These are phyloP conservation scores for Crithidia mellificae DNA, from an alignment of 208 protist species.

Conservation along the genomic window DNA sequence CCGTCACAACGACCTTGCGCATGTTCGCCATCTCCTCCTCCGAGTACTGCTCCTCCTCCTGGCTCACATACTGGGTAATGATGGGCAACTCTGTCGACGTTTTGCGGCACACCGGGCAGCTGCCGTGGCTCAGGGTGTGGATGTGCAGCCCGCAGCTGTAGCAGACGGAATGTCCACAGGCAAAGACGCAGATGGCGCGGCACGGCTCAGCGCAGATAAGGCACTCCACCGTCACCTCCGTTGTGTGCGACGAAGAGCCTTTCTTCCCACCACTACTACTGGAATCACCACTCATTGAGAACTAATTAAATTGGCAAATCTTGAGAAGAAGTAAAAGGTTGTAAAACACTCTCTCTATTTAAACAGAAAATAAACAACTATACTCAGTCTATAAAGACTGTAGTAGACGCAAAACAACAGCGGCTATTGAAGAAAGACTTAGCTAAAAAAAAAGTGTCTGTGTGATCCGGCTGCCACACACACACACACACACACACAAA, in stretches of 20 bases:
- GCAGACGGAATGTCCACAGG: conserved; percentile 82
- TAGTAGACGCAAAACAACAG: no score
- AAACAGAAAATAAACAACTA: no score
- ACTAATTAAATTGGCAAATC: no score
- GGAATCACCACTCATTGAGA: conserved; percentile 5
- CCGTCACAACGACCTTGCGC: conserved; percentile 26
- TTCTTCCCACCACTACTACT: not conserved
- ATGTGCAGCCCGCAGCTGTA: conserved; percentile 87
- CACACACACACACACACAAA: conserved; percentile 5
- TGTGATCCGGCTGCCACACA: not conserved
- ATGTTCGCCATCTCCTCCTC: conserved; percentile 53
- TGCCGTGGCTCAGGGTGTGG: conserved; percentile 49
- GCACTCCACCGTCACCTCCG: conserved; percentile 62
- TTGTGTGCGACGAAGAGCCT: conserved; percentile 3
- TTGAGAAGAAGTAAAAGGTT: no score
- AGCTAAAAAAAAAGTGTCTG: not conserved
- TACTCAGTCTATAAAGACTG: no score
- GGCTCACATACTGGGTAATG: conserved; percentile 52
- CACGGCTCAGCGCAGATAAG: conserved; percentile 77
- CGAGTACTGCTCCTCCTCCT: conserved; percentile 59
- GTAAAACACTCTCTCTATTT: no score
- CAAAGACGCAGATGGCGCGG: conserved; percentile 71
- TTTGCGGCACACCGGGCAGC: conserved; percentile 79
- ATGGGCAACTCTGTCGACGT: conserved; percentile 36
- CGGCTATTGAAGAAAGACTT: no score